Evolutionary conservation across 2,329 filamentous ascomycete genomes (phyloP).

Genomic region (Diplodia mutila): DNA sequence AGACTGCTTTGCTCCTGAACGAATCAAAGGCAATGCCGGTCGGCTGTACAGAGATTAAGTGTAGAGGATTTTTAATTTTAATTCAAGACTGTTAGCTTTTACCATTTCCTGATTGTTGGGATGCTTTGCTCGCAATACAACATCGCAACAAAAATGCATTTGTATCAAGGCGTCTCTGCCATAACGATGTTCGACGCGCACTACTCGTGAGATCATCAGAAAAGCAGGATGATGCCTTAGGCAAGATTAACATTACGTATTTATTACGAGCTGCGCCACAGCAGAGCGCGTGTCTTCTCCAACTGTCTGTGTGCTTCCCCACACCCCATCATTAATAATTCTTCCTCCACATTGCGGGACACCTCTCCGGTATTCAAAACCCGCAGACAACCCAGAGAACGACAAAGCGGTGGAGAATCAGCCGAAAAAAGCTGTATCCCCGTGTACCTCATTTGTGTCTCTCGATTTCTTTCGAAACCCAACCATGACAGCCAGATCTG

Average conservation of each 20-base stretch:
- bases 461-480: background rate
- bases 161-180: background rate
- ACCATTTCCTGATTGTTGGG: too few species aligned
- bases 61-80: too few species aligned
- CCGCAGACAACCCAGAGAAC: background rate
- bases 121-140: too few species aligned
- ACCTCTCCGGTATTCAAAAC: background rate
- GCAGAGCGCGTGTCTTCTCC: background rate
- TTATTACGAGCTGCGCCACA: background rate
- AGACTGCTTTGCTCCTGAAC: too few species aligned
- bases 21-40: too few species aligned
- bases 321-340: background rate
- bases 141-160: background rate
- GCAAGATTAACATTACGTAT: background rate
- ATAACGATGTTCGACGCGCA: background rate
- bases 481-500: background rate
- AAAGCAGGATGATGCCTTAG: background rate
- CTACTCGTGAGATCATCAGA: background rate
- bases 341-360: background rate
- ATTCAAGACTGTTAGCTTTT: too few species aligned
- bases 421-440: background rate
- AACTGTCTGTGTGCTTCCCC: too few species aligned
- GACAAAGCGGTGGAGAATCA: background rate
- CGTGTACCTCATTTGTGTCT: background rate
- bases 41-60: too few species aligned